phyloP scores from a whole-genome alignment of 768 basidiomycete genomes.

The Stropharia rugosoannulata region DNA sequence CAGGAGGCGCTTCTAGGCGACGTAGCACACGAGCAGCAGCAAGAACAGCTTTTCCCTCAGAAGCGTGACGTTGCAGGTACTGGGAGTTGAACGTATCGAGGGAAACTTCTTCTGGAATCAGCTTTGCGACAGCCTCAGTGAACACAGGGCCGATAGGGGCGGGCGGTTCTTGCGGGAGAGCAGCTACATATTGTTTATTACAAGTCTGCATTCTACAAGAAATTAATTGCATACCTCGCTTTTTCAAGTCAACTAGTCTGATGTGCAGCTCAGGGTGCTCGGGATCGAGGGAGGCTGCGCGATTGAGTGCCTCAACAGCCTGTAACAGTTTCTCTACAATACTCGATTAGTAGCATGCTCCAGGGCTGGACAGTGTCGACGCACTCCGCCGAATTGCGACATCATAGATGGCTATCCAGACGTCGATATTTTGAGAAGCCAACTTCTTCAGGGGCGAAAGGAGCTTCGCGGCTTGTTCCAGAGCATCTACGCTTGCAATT shows the following conservation, averaged over 20 bases:
- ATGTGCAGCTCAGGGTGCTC: slow-evolving; percentile 70
- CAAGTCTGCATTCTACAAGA: neutral
- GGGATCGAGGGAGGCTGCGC: slow-evolving; percentile 51
- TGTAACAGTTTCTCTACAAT: slow-evolving; percentile 77
- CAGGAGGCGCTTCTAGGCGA: slow-evolving; percentile 43
- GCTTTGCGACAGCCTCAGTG: slow-evolving; percentile 39
- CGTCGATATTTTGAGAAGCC: slow-evolving; percentile 54
- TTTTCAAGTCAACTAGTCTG: slow-evolving; percentile 64
- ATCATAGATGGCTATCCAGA: slow-evolving; percentile 77
- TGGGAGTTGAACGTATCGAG: slow-evolving; percentile 72
- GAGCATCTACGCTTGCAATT: slow-evolving; percentile 55
- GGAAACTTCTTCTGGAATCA: slow-evolving; percentile 58
- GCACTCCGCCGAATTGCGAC: slow-evolving; percentile 80
- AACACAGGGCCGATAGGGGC: slow-evolving; percentile 51
- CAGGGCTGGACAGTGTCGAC: slow-evolving; percentile 21
- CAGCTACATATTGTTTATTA: slow-evolving; percentile 32
- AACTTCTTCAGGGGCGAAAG: slow-evolving; percentile 61
- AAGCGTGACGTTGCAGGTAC: slow-evolving; percentile 65
- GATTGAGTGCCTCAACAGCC: slow-evolving; percentile 66
- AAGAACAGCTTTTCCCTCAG: slow-evolving; percentile 52
- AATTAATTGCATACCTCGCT: slow-evolving; percentile 39
- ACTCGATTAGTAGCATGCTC: slow-evolving; percentile 1
- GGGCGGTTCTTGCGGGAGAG: slow-evolving; percentile 40
- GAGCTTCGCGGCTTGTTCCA: slow-evolving; percentile 76
- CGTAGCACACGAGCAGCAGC: slow-evolving; percentile 60